Percentiles rank a stretch among this genome's conserved stretches.
phyloP scores from a whole-genome alignment of 345 rosid species.

The Citrus glauca region DNA sequence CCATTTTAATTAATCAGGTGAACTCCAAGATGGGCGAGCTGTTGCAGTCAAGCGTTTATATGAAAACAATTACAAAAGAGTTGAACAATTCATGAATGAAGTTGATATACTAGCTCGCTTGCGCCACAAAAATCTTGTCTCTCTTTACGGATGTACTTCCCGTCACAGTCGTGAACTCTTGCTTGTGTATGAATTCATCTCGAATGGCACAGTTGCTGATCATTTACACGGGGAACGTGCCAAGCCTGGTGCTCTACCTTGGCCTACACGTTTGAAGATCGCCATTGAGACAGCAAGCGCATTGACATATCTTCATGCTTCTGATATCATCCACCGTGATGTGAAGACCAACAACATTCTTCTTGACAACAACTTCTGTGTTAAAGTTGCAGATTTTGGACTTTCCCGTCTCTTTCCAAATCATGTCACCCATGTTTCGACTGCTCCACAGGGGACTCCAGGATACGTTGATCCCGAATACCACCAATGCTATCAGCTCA shows the following conservation, averaged over 20 bases:
- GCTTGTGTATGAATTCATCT: constrained; percentile 74
- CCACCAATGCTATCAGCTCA: constrained; percentile 77
- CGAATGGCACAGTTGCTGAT: constrained; percentile 92
- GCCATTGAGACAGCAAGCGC: constrained; percentile 87
- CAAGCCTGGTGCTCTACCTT: constrained; percentile 60
- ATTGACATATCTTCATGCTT: constrained; percentile 71
- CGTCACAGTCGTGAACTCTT: constrained; percentile 69
- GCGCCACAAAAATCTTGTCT: constrained; percentile 71
- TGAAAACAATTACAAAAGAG: constrained; percentile 73
- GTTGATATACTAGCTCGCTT: constrained; percentile 62
- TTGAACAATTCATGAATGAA: constrained; percentile 82
- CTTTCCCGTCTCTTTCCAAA: constrained; percentile 78
- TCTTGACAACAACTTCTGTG: constrained; percentile 61
- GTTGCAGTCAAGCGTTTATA: constrained; percentile 87
- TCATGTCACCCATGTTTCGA: constrained; percentile 69
- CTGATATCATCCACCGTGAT: constrained; percentile 78
- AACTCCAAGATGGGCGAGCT: constrained; percentile 70
- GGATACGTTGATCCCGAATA: constrained; percentile 96
- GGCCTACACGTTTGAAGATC: constrained; percentile 63
- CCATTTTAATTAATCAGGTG: constrained; percentile 28
- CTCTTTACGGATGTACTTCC: constrained; percentile 84
- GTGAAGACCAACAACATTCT: constrained; percentile 91
- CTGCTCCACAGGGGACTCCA: constrained; percentile 95
- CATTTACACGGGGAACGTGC: constrained; percentile 66
- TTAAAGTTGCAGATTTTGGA: constrained; percentile 95